Evolutionary conservation across 2,329 filamentous ascomycete genomes (phyloP).

Genomic region (Ceratocystis smalleyi): DNA sequence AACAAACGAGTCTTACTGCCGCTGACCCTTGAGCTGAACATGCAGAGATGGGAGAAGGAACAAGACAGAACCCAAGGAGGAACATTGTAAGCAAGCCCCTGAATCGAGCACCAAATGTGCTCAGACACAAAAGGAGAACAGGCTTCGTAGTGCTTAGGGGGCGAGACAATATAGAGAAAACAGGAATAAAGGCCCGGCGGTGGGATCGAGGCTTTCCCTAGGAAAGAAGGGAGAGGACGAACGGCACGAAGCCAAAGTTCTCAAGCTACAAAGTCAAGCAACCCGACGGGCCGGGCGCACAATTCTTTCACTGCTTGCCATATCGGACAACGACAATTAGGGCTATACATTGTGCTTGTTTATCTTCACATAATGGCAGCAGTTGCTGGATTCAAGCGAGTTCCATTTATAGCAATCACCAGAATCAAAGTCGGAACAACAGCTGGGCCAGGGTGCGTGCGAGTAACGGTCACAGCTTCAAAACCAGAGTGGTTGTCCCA

Average conservation of each 20-base stretch:
- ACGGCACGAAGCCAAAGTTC: background rate
- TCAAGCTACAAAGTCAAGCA: background rate
- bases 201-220: background rate
- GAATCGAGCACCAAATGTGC: background rate
- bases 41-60: background rate
- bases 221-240: background rate
- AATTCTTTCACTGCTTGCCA: no score
- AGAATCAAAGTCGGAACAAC: no score
- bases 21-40: background rate
- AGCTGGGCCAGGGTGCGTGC: no score
- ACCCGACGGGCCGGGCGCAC: background rate
- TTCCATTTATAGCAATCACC: no score
- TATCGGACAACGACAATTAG: no score
- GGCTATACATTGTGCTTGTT: no score
- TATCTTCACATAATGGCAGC: no score
- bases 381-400: no score
- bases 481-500: no score
- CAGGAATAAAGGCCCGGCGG: slow-evolving; percentile 5
- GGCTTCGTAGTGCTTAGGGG: background rate
- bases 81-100: slow-evolving; percentile 4
- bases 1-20: background rate
- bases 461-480: no score
- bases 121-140: background rate
- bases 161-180: background rate
- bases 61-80: background rate